phyloP scores from a whole-genome alignment of 208 protist species.

The Wallacemonas rigidus region DNA sequence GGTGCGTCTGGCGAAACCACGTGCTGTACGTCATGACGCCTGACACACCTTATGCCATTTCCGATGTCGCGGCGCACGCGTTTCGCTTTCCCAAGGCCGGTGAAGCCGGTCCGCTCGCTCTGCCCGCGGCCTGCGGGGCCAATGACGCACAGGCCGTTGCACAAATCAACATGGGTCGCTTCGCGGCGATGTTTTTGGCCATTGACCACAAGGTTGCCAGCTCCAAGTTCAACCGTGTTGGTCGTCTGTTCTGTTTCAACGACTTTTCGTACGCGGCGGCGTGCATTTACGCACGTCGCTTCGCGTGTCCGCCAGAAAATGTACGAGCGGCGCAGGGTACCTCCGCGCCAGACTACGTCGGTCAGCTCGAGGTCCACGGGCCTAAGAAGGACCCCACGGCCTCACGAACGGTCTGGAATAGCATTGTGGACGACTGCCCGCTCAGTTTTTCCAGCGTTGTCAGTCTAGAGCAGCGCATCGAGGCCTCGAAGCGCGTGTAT shows the following conservation, averaged over 20 bases:
- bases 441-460: constrained; percentile 32
- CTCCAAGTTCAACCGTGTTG: constrained; percentile 41
- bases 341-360: not conserved
- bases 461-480: constrained; percentile 57
- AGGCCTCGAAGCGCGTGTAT: constrained; percentile 43
- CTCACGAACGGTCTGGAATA: constrained; percentile 34
- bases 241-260: constrained; percentile 51
- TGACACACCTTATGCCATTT: constrained; percentile 13
- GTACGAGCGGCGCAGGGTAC: not conserved
- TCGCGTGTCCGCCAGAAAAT: constrained; percentile 25
- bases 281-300: constrained; percentile 54
- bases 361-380: constrained; percentile 40
- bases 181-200: constrained; percentile 45
- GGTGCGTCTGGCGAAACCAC: constrained; percentile 35
- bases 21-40: constrained; percentile 54
- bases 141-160: constrained; percentile 4
- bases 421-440: constrained; percentile 32
- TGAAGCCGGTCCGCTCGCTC: not conserved
- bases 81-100: not conserved
- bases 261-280: constrained; percentile 55
- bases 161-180: constrained; percentile 34
- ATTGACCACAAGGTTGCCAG: constrained; percentile 52
- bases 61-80: not conserved
- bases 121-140: not conserved
- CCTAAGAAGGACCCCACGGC: constrained; percentile 46